phyloP scores from a whole-genome alignment of 2,329 filamentous ascomycete genomes.

The Arthrobotrys iridis region DNA sequence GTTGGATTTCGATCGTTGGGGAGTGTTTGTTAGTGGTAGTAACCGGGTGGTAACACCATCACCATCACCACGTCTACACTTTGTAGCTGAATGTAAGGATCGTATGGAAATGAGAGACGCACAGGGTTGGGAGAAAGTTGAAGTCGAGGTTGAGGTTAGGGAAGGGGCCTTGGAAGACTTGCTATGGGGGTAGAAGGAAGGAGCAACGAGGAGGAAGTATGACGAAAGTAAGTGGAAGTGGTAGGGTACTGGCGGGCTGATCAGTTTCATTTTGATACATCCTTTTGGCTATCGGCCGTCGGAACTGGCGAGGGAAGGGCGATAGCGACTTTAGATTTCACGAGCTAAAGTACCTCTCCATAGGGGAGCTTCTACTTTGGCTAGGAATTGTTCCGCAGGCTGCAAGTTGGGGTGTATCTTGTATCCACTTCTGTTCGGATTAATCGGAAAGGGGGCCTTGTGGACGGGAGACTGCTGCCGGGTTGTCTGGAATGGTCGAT shows the following conservation, averaged over 20 bases:
- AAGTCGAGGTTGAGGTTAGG: background rate
- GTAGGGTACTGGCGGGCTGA: constrained; percentile 44
- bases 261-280: constrained; percentile 54
- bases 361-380: background rate
- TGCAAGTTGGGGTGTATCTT: background rate
- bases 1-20: background rate
- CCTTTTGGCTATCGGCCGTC: constrained; percentile 13
- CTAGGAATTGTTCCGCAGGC: background rate
- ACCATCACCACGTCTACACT: background rate
- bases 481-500: constrained; percentile 4
- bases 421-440: constrained; percentile 6
- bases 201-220: constrained; percentile 34
- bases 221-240: constrained; percentile 24
- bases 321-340: constrained; percentile 3
- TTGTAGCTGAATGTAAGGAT: constrained; percentile 24
- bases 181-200: constrained; percentile 36
- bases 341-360: background rate
- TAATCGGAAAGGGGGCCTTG: background rate
- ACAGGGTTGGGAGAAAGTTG: background rate
- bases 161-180: constrained; percentile 3
- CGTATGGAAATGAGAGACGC: constrained; percentile 15
- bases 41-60: background rate
- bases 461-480: constrained; percentile 1
- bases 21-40: background rate
- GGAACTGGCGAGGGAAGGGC: background rate